Evolutionary conservation across 2,329 filamentous ascomycete genomes (phyloP).

Genomic region (Dothideomycetes sp.): DNA sequence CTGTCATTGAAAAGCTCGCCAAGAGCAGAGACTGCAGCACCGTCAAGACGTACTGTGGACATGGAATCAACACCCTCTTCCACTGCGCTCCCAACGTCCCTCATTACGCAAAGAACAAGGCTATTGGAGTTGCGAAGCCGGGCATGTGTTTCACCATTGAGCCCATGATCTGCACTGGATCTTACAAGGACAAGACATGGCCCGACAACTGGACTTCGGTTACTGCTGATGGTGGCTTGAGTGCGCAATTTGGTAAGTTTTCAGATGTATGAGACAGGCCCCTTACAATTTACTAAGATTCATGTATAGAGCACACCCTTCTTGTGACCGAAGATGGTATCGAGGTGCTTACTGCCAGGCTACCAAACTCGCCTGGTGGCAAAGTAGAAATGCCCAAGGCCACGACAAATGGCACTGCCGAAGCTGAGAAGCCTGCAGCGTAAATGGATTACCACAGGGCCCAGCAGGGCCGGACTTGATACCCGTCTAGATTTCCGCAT

Average conservation of each 20-base stretch:
- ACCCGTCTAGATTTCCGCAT: too few species aligned
- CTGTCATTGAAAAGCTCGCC: constrained; percentile 89
- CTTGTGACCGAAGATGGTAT: constrained; percentile 74
- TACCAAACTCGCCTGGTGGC: constrained; percentile 64
- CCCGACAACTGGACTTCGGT: constrained; percentile 98
- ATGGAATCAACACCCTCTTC: constrained; percentile 89
- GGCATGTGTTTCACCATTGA: constrained; percentile 99
- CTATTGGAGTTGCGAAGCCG: constrained; percentile 82
- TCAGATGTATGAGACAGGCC: background rate
- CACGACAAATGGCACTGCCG: background rate
- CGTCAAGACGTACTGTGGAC: constrained; percentile 91
- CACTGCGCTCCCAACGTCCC: constrained; percentile 90
- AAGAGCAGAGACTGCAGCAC: constrained; percentile 79
- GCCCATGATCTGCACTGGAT: constrained; percentile 92
- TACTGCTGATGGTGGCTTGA: constrained; percentile 77
- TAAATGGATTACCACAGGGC: background rate
- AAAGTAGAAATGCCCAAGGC: constrained; percentile 30
- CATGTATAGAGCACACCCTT: constrained; percentile 59
- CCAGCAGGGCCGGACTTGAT: too few species aligned
- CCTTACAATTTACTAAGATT: background rate
- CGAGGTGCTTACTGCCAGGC: constrained; percentile 67
- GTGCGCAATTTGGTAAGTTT: constrained; percentile 77
- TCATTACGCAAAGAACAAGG: constrained; percentile 98
- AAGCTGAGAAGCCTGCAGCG: background rate
- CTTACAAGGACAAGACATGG: constrained; percentile 89